Percentiles rank a stretch among this genome's conserved stretches.
Conservation (phyloP, 1,284 basidiomycete genomes). For the Dichomitus squalens region DNA sequence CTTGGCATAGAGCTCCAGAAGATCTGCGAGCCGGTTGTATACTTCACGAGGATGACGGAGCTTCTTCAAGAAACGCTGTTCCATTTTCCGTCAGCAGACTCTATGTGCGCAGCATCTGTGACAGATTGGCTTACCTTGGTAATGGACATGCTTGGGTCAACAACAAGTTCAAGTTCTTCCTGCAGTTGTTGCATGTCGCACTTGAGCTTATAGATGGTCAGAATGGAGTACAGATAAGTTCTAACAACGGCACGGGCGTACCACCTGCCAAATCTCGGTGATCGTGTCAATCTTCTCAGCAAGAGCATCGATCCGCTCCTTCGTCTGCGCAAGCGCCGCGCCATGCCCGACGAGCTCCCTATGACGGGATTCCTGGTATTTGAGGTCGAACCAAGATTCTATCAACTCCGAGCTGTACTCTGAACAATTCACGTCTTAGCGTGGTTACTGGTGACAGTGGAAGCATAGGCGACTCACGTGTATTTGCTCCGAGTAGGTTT, state of each 20-base stretch:
- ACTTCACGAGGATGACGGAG: conserved; percentile 1
- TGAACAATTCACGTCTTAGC: no score
- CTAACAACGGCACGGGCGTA: not conserved
- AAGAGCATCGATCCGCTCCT: not conserved
- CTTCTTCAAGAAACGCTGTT: conserved; percentile 11
- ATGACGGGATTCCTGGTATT: not conserved
- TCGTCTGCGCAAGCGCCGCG: not conserved
- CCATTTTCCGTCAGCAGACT: not conserved
- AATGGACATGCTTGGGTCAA: conserved; percentile 2
- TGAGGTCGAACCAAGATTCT: not conserved
- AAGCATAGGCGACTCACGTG: no score
- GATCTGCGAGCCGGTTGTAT: not conserved
- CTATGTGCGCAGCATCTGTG: not conserved
- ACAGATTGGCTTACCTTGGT: not conserved
- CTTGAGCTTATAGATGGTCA: conserved; percentile 1
- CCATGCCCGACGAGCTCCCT: not conserved
- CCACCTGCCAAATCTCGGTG: not conserved
- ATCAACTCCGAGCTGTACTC: not conserved
- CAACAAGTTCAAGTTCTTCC: conserved; percentile 5
- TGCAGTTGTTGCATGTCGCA: conserved; percentile 7
- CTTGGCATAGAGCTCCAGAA: conserved; percentile 7
- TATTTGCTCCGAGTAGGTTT: no score
- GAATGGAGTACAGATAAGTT: not conserved
- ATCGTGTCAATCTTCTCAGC: not conserved
- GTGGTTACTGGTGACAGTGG: no score